Evolutionary conservation across 306 rosid species (phyloP).

Genomic region (Oxytropis ochrocephala): DNA sequence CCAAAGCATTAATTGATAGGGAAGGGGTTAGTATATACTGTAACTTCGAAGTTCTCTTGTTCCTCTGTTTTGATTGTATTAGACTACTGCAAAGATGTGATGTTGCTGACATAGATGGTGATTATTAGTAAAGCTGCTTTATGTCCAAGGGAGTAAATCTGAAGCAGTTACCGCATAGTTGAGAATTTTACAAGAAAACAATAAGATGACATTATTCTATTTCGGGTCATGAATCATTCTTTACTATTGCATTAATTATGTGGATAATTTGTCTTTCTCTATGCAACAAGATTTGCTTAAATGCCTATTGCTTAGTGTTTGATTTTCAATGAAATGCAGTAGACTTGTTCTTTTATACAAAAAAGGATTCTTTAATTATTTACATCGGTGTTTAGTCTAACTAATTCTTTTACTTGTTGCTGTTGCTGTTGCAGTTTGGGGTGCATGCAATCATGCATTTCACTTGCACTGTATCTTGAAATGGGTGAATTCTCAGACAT

Average conservation of each 20-base stretch:
- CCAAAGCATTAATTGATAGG: too few relatives aligned
- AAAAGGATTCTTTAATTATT: not conserved
- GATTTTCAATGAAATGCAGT: too few relatives aligned
- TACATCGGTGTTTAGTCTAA: not conserved
- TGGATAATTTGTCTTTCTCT: not conserved
- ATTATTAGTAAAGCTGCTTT: not conserved
- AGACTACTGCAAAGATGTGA: not conserved
- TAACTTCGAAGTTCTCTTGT: not conserved
- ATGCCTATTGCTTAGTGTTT: too few relatives aligned
- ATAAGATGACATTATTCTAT: not conserved
- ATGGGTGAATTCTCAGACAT: slow-evolving; percentile 84
- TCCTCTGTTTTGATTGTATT: not conserved
- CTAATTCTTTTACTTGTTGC: not conserved
- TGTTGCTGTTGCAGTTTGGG: slow-evolving; percentile 98
- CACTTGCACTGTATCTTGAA: slow-evolving; percentile 90
- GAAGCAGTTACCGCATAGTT: not conserved
- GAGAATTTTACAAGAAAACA: not conserved
- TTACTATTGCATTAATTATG: not conserved
- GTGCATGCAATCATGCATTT: slow-evolving; percentile 87
- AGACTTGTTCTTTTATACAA: not conserved
- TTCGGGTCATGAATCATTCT: not conserved
- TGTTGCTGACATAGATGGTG: not conserved
- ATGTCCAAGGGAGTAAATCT: not conserved
- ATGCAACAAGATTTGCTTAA: not conserved
- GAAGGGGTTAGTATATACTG: too few relatives aligned